phyloP scores from a whole-genome alignment of 345 rosid species.

The Salix viminalis region DNA sequence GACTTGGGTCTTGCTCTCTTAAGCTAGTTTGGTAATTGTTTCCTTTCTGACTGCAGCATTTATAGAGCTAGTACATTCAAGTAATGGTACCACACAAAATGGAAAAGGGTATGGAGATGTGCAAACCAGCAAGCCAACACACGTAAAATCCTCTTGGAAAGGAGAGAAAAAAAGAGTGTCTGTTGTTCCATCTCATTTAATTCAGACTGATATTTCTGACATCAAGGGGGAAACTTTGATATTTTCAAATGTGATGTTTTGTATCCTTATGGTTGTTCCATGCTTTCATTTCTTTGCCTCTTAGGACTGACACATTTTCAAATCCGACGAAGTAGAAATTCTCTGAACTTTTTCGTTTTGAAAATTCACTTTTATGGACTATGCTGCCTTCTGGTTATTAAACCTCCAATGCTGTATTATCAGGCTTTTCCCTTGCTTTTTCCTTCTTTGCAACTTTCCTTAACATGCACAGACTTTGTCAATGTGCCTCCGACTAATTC shows the following conservation, averaged over 20 bases:
- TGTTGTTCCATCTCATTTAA: constrained; percentile 75
- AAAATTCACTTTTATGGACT: neutral
- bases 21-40: constrained; percentile 1
- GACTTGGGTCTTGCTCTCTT: neutral
- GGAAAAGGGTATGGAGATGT: constrained; percentile 44
- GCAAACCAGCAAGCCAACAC: constrained; percentile 35
- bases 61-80: constrained; percentile 74
- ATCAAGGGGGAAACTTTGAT: constrained; percentile 70
- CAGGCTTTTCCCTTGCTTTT: neutral
- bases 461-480: constrained; percentile 64
- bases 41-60: constrained; percentile 51
- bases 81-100: constrained; percentile 87
- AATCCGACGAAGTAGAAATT: too few relatives aligned
- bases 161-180: constrained; percentile 54
- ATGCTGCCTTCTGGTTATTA: neutral
- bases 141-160: constrained; percentile 38
- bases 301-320: neutral
- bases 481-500: constrained; percentile 61
- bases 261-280: constrained; percentile 59
- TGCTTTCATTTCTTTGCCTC: neutral
- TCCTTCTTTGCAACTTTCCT: constrained; percentile 29
- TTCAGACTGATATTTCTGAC: constrained; percentile 75
- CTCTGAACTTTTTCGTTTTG: neutral
- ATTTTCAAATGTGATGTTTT: constrained; percentile 75
- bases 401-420: neutral